A percentile compares a stretch with the other conserved stretches of the same genome.
These are phyloP conservation scores for Pichia paraexigua DNA, from an alignment of 805 yeast genomes.

Conservation along the genomic window DNA sequence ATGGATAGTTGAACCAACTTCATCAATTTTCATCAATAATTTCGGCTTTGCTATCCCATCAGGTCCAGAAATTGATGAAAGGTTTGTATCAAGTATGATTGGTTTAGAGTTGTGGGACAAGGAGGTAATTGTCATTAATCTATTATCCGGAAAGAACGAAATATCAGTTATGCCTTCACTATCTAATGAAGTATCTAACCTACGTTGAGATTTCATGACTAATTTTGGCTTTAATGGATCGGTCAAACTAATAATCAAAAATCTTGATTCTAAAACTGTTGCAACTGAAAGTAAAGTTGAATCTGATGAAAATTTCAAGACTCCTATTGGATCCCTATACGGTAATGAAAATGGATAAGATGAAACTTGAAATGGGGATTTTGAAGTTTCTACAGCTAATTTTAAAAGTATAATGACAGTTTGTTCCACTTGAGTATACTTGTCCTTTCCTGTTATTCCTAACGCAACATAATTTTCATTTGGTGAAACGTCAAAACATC, in stretches of 20 bases:
- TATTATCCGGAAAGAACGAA: constrained; percentile 60
- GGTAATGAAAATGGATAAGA: constrained; percentile 56
- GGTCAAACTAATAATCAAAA: constrained; percentile 62
- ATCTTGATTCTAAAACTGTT: constrained; percentile 69
- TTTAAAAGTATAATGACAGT: constrained; percentile 59
- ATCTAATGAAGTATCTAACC: constrained; percentile 58
- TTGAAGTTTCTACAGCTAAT: constrained; percentile 8
- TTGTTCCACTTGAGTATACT: constrained; percentile 60
- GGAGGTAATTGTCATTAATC: constrained; percentile 45
- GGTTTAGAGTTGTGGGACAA: constrained; percentile 62
- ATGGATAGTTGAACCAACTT: constrained; percentile 76
- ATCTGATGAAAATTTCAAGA: constrained; percentile 63
- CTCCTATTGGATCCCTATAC: constrained; percentile 75
- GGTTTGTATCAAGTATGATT: constrained; percentile 55
- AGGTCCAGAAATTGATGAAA: constrained; percentile 35
- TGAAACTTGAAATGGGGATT: constrained; percentile 13
- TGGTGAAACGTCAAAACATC: constrained; percentile 68
- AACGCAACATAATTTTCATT: constrained; percentile 61
- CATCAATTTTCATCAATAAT: constrained; percentile 57
- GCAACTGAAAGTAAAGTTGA: constrained; percentile 68
- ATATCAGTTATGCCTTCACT: constrained; percentile 86
- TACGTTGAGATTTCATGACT: constrained; percentile 59
- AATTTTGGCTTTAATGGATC: constrained; percentile 58
- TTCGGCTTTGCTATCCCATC: constrained; percentile 50
- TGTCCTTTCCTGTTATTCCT: constrained; percentile 76